Conservation (phyloP, 768 basidiomycete genomes). For the Tephrocybe rancida region DNA sequence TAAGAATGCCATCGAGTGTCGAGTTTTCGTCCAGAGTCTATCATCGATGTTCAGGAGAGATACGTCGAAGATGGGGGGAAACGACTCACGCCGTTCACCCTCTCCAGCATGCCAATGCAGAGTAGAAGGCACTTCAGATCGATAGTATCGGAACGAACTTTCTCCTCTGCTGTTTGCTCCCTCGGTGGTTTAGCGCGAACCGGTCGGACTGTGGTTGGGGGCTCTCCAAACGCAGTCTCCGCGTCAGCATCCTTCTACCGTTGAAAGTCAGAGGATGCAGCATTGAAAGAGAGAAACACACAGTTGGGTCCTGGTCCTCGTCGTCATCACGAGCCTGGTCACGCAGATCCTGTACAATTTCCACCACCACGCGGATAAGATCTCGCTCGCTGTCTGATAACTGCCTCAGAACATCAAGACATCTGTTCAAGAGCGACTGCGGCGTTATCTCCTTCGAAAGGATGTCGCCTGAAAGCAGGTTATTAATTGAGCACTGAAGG, state of each 20-base stretch:
- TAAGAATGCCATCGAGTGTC: conserved; percentile 71
- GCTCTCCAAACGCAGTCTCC: conserved; percentile 30
- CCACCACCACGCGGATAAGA: conserved; percentile 86
- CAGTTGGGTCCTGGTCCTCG: conserved; percentile 34
- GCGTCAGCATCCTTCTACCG: conserved; percentile 21
- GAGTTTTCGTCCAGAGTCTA: conserved; percentile 72
- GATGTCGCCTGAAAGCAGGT: conserved; percentile 66
- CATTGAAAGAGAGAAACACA: conserved; percentile 7
- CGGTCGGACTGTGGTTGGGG: conserved; percentile 25
- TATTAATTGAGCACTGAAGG: background rate
- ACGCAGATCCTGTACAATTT: conserved; percentile 82
- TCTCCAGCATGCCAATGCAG: conserved; percentile 83
- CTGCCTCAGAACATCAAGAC: conserved; percentile 80
- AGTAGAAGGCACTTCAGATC: conserved; percentile 77
- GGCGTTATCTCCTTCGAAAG: conserved; percentile 73
- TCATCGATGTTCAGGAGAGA: background rate
- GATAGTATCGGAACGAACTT: conserved; percentile 55
- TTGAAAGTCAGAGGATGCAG: background rate
- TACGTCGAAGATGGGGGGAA: background rate
- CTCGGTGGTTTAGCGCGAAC: conserved; percentile 22
- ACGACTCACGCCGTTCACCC: conserved; percentile 75
- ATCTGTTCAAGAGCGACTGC: conserved; percentile 65
- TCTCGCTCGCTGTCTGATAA: conserved; percentile 79
- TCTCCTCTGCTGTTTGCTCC: conserved; percentile 63
- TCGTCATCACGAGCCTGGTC: conserved; percentile 46